Conservation (phyloP, 2,329 filamentous ascomycete genomes). For the Trichophyton schoenleinii region DNA sequence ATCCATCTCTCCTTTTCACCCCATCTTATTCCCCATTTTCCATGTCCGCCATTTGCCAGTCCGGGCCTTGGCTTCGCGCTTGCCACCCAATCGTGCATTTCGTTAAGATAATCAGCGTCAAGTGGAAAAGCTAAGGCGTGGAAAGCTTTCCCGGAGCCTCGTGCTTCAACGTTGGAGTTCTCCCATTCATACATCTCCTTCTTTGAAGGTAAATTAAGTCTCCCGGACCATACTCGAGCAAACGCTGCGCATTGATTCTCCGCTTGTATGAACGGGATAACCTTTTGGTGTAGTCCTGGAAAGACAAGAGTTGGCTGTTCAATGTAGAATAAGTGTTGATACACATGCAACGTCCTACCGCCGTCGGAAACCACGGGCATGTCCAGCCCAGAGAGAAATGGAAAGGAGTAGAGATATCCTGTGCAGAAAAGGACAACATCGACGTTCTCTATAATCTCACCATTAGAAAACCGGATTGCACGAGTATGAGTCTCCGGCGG, state of each 20-base stretch:
- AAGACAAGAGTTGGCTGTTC: conserved; percentile 68
- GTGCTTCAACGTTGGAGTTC: conserved; percentile 25
- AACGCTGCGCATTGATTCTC: conserved; percentile 70
- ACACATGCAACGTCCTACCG: conserved; percentile 56
- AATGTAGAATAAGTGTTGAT: conserved; percentile 67
- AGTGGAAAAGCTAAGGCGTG: conserved; percentile 42
- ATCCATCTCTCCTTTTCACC: conserved; percentile 59
- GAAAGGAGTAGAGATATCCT: conserved; percentile 74
- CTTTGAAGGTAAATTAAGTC: conserved; percentile 50
- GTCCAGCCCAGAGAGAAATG: conserved; percentile 47
- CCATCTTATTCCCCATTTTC: conserved; percentile 63
- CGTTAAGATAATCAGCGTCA: conserved; percentile 36
- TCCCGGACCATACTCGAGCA: conserved; percentile 63
- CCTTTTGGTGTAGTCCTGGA: conserved; percentile 59
- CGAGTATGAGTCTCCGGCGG: conserved; percentile 41
- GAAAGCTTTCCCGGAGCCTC: conserved; percentile 39
- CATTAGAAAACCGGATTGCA: conserved; percentile 55
- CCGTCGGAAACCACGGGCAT: conserved; percentile 56
- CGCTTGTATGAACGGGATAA: conserved; percentile 75
- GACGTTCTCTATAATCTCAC: conserved; percentile 51
- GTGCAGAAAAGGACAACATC: conserved; percentile 79
- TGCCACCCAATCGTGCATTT: conserved; percentile 32
- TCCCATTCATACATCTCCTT: conserved; percentile 62
- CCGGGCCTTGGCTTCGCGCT: conserved; percentile 25
- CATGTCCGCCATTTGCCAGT: conserved; percentile 35